Evolutionary conservation across 2,329 filamentous ascomycete species (phyloP), one percentile per base, ranked within the genome.

Genomic region (Ophiosphaerella narmari): DNA sequence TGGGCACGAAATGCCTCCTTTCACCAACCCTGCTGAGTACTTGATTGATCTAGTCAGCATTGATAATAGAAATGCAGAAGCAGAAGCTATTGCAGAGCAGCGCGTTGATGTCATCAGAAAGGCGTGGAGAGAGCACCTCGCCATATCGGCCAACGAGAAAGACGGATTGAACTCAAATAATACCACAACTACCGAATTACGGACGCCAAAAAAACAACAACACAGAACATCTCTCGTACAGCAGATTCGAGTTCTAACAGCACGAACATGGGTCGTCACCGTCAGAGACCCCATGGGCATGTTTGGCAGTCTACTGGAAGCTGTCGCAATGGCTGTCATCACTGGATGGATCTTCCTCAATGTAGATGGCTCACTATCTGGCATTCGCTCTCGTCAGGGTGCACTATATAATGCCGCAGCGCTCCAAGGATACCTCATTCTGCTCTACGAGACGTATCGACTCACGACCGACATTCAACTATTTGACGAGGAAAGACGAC

Each of bases 11-110:
- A 74, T 90, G 38, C 88, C 87, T 0, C 75, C 84, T 0, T 91
- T 90, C 60, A 87, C 90, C 39, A 92, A 92, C 59, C 89, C 89
- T 0, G 89, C 89, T 2, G 89, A 92, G 58, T 88, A 86, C 63
- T 71, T 91, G 42, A 87, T 92, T 47, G 89, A 92, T 57, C 77
- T 89, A 29, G 86, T 88, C 1, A 88, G 89, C 5, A 77, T 91
- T 9, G 89, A 92, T 63, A 90, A 86, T 60, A 82, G 89, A 5
- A 86, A 83, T 0, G 79, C 82, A 0, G 86, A 89, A 58, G 74
- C 86, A 4, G 89, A 92, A 63, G 73, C 74, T 12, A 77, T 79
- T 32, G 88, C 84, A 0, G 77, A 78, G 12, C 74, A 77, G 1
- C 79, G 88, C 7, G 86, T 91, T 0, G 75, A 84, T n/a, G 67